phyloP scores from a whole-genome alignment of 2,329 filamentous ascomycete species.

The Aschersonia sp. region DNA sequence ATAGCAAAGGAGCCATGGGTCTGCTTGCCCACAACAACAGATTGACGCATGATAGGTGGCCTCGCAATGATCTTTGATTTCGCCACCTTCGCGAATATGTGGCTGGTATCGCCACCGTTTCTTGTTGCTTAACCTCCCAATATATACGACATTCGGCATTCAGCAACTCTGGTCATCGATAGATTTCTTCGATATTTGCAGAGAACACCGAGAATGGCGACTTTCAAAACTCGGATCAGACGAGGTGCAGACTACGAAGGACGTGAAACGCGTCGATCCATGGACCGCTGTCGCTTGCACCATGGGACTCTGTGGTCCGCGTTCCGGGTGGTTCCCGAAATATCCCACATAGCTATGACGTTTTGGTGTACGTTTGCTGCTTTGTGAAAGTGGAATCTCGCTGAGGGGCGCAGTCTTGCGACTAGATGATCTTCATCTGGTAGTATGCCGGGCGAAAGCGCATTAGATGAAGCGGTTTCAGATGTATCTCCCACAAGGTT shows the following conservation, averaged over 20 bases:
- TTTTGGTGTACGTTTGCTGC: background rate
- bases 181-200: too few species aligned
- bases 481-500: background rate
- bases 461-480: constrained; percentile 1
- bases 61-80: too few species aligned
- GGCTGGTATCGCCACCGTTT: too few species aligned
- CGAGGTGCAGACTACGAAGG: background rate
- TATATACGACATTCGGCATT: too few species aligned
- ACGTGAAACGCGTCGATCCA: background rate
- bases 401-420: background rate
- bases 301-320: background rate
- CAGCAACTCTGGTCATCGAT: too few species aligned
- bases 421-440: background rate
- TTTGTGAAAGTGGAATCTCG: background rate
- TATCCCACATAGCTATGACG: background rate
- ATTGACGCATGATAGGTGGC: too few species aligned
- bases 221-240: background rate
- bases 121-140: too few species aligned
- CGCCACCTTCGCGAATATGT: too few species aligned
- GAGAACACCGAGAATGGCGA: background rate
- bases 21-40: background rate
- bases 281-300: background rate
- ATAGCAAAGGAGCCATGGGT: background rate
- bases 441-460: background rate
- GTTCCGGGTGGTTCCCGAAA: background rate